phyloP scores from a whole-genome alignment of 225 moss, liverwort and hornwort genomes.

The Physcomitrellopsis africana region DNA sequence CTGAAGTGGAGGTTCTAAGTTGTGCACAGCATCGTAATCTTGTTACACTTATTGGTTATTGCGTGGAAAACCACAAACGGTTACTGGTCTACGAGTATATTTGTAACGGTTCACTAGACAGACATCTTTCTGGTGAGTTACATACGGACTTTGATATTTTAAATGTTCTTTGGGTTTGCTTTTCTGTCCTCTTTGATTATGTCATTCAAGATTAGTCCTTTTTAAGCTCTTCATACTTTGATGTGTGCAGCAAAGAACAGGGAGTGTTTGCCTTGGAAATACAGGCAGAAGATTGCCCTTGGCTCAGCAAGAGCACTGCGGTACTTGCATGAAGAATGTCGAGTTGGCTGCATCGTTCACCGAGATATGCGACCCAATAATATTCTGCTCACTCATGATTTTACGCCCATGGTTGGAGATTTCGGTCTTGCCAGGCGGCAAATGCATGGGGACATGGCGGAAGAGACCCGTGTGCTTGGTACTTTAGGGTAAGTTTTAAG shows the following conservation, averaged over 20 bases:
- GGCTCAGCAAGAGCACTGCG: conserved; percentile 68
- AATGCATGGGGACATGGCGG: conserved; percentile 62
- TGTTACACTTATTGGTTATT: conserved; percentile 67
- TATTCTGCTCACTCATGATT: conserved; percentile 73
- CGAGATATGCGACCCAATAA: conserved; percentile 79
- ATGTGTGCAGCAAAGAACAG: conserved; percentile 53
- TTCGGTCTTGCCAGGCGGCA: conserved; percentile 83
- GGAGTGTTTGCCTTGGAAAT: conserved; percentile 59
- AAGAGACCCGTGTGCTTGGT: conserved; percentile 82
- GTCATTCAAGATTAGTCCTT: neutral
- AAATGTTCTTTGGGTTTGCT: neutral
- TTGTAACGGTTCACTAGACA: conserved; percentile 66
- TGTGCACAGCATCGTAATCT: conserved; percentile 80
- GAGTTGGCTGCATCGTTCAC: conserved; percentile 74
- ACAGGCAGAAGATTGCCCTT: conserved; percentile 67
- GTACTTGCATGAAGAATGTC: conserved; percentile 70
- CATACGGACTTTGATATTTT: conserved; percentile 1
- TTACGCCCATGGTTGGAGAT: conserved; percentile 76
- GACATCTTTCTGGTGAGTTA: conserved; percentile 64
- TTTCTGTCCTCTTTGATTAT: neutral
- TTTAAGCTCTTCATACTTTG: conserved; percentile 9
- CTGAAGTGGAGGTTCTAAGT: conserved; percentile 76
- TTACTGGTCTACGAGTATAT: conserved; percentile 70
- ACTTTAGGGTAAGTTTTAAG: conserved; percentile 60
- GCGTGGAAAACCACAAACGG: conserved; percentile 58